Base-by-base conservation (phyloP, 179 eudicot species). In the Beta macrorhiza region DNA sequence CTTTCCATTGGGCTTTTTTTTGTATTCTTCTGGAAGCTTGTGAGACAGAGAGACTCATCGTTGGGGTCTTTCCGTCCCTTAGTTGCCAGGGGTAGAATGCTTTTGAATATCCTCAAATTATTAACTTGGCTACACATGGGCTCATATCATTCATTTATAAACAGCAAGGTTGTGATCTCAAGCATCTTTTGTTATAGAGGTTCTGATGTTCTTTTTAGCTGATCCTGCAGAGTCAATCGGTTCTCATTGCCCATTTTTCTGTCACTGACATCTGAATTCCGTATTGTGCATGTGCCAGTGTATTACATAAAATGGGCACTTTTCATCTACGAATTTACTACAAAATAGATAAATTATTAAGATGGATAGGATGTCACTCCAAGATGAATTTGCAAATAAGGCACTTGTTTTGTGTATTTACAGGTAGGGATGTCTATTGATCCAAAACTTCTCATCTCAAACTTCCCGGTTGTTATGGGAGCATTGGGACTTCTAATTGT, bases 381-480 rank as follows among this genome's bases (percentile, higher is more conserved):
- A 14, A 55, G 57, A 42, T 57, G 82, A 72, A 11, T 56, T 47
- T 62, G 59, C 72, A 64, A 69, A 67, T 59, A 73, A 77, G 68
- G 49, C 64, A 70, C 67, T 69, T 78, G 16, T 64, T 65, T 73
- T 58, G 69, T 86, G 67, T 71, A 20, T 59, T 91, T 82, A 83
- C 97, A 96, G 99, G 99, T 96, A 77, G 99, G 99, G 84, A 96
- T 96, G 99, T 96, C 99, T 42, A 96, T 96, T 79, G 98, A 96
- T 83, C 99, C 99, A 61, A 94, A 94, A 81, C 96, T 96, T 87
- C 92, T 96, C 82, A 42, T 90, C 83, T 91, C 99, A 65, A 92
- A 94, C 88, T 96, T 96, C 79, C 97, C 97, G 32, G 89, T 89
- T 80, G 78, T 96, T 58, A 85, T 88, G 87, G 97, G 94, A 67